phyloP scores from a whole-genome alignment of 164 flowering plant species.

The Magnolia officinalis region DNA sequence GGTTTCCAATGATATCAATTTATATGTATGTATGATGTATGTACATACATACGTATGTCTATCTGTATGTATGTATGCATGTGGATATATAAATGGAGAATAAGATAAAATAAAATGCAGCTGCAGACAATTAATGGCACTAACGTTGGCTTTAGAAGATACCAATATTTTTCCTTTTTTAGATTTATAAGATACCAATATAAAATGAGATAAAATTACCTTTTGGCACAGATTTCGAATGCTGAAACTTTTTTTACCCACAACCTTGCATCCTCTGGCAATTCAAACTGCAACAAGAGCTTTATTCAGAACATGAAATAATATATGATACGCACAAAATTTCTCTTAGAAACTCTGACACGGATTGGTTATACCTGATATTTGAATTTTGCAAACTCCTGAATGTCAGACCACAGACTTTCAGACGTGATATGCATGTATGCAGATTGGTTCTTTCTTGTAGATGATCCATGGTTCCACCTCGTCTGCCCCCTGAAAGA shows the following conservation, averaged over 20 bases:
- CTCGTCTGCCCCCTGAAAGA: conserved; percentile 46
- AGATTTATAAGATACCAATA: background rate
- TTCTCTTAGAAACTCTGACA: background rate
- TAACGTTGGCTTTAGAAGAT: background rate
- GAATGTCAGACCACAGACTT: conserved; percentile 77
- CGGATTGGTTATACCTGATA: conserved; percentile 64
- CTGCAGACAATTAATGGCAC: background rate
- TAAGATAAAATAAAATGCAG: background rate
- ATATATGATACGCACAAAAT: background rate
- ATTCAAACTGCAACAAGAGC: conserved; percentile 56
- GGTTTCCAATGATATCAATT: too few species aligned
- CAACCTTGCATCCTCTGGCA: conserved; percentile 68
- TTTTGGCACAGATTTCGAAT: conserved; percentile 90
- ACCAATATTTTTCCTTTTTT: background rate
- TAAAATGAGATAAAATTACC: conserved; percentile 38
- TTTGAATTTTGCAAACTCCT: conserved; percentile 74
- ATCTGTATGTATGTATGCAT: too few species aligned
- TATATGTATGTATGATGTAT: too few species aligned
- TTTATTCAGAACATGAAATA: background rate
- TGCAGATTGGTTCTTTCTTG: conserved; percentile 42
- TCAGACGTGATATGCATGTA: conserved; percentile 56
- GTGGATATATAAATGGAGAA: background rate
- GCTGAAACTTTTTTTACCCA: conserved; percentile 71
- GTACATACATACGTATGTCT: too few species aligned
- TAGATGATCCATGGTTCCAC: conserved; percentile 40